Evolutionary conservation across 495 filamentous ascomycete genomes (phyloP).

Genomic region (Recurvomyces mirabilis): DNA sequence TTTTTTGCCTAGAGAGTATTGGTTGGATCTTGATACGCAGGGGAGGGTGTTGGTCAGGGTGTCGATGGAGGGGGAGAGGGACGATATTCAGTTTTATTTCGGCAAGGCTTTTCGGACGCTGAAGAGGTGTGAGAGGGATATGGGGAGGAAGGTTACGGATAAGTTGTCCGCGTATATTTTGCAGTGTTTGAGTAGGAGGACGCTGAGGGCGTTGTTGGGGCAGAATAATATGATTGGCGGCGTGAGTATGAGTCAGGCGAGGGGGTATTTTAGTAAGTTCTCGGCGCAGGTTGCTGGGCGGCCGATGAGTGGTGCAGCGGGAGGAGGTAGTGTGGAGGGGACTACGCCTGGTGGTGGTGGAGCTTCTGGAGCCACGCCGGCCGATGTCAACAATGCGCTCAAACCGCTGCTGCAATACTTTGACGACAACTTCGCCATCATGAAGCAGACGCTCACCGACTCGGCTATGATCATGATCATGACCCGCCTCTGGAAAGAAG

Average conservation of each 20-base stretch:
- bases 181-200: constrained; percentile 70
- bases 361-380: constrained; percentile 40
- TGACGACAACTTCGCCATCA: constrained; percentile 97
- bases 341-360: neutral
- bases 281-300: constrained; percentile 6
- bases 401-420: constrained; percentile 92
- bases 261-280: constrained; percentile 43
- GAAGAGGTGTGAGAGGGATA: constrained; percentile 91
- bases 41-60: constrained; percentile 79
- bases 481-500: constrained; percentile 97
- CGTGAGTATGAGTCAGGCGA: constrained; percentile 47
- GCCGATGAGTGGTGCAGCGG: constrained; percentile 3
- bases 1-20: constrained; percentile 89
- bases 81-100: constrained; percentile 98
- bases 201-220: constrained; percentile 60
- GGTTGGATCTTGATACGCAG: constrained; percentile 95
- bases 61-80: constrained; percentile 96
- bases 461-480: constrained; percentile 95
- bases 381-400: constrained; percentile 62
- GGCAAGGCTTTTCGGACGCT: constrained; percentile 91
- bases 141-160: constrained; percentile 95
- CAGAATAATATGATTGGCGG: constrained; percentile 62
- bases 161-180: constrained; percentile 97
- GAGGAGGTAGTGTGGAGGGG: neutral
- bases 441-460: constrained; percentile 89